Evolutionary conservation across 139 green algal species (phyloP).

Genomic region (Tetratostichococcus sp.): DNA sequence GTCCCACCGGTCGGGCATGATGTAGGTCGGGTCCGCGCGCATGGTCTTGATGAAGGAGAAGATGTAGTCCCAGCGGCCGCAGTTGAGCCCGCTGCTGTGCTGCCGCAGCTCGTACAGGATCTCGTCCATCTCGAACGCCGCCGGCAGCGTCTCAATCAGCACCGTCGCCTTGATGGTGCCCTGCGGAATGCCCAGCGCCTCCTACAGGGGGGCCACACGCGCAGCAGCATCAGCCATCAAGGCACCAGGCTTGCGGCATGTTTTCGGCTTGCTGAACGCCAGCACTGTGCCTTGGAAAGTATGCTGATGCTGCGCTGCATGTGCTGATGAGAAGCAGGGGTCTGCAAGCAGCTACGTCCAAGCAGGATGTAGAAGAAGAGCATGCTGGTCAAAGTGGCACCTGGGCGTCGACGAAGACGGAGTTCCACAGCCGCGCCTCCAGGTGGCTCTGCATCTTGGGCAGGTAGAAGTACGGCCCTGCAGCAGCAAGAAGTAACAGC

Average conservation of each 20-base stretch:
- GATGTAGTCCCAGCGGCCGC: conserved; percentile 91
- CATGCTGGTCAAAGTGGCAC: conserved; percentile 3
- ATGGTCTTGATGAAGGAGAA: conserved; percentile 90
- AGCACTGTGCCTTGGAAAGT: no score
- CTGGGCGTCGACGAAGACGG: conserved; percentile 54
- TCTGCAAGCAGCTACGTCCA: no score
- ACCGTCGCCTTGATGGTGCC: conserved; percentile 79
- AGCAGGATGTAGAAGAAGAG: no score
- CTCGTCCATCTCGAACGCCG: conserved; percentile 92
- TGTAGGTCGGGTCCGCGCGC: conserved; percentile 56
- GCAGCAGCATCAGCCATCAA: no score
- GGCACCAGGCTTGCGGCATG: no score
- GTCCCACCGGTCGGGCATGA: conserved; percentile 79
- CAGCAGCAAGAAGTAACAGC: background rate
- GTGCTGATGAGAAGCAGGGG: no score
- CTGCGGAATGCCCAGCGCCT: conserved; percentile 53
- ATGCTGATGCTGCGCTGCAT: no score
- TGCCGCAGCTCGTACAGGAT: conserved; percentile 86
- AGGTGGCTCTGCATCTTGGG: conserved; percentile 89
- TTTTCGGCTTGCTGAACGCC: no score
- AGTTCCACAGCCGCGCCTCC: conserved; percentile 66
- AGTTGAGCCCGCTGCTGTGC: conserved; percentile 82
- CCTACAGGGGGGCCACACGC: conserved; percentile 35
- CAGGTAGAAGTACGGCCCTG: conserved; percentile 86
- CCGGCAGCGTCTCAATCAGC: conserved; percentile 86